phyloP scores from a whole-genome alignment of 108 stramenopile species.

The Pseudonitzschia delicatissima region DNA sequence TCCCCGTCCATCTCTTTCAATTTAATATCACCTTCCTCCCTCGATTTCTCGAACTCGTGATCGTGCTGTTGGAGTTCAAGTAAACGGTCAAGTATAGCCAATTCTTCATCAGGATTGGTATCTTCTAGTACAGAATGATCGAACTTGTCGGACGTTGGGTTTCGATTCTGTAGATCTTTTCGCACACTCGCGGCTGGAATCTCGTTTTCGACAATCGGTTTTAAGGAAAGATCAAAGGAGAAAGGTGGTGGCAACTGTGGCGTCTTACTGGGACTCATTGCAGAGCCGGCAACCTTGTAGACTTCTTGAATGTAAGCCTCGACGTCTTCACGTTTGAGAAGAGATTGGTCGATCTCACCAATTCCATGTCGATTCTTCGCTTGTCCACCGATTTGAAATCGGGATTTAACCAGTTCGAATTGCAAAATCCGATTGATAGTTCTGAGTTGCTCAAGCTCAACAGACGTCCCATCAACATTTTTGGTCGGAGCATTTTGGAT shows the following conservation, averaged over 20 bases:
- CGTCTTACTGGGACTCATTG: slow-evolving; percentile 7
- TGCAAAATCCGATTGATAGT: slow-evolving; percentile 58
- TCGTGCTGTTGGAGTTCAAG: slow-evolving; percentile 78
- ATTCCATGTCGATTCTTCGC: slow-evolving; percentile 24
- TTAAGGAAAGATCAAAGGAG: background rate
- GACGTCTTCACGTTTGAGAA: slow-evolving; percentile 61
- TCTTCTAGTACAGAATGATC: slow-evolving; percentile 49
- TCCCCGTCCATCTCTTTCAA: slow-evolving; percentile 70
- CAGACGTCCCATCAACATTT: slow-evolving; percentile 72
- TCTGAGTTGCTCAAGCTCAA: slow-evolving; percentile 84
- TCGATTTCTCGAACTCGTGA: slow-evolving; percentile 55
- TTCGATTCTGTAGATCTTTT: background rate
- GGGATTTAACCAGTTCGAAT: slow-evolving; percentile 59
- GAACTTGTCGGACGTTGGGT: slow-evolving; percentile 21
- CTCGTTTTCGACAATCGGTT: background rate
- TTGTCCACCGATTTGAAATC: slow-evolving; percentile 28
- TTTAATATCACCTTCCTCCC: slow-evolving; percentile 57
- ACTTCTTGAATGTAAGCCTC: slow-evolving; percentile 51
- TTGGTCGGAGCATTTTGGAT: slow-evolving; percentile 85
- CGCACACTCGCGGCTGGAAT: background rate
- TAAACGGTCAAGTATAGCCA: slow-evolving; percentile 79
- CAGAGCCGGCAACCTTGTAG: slow-evolving; percentile 34
- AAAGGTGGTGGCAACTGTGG: background rate
- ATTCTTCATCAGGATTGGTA: slow-evolving; percentile 83
- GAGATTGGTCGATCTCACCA: slow-evolving; percentile 45